These are phyloP conservation scores for Phytophthora europaea DNA, from an alignment of 352 stramenopile species.

Conservation along the genomic window DNA sequence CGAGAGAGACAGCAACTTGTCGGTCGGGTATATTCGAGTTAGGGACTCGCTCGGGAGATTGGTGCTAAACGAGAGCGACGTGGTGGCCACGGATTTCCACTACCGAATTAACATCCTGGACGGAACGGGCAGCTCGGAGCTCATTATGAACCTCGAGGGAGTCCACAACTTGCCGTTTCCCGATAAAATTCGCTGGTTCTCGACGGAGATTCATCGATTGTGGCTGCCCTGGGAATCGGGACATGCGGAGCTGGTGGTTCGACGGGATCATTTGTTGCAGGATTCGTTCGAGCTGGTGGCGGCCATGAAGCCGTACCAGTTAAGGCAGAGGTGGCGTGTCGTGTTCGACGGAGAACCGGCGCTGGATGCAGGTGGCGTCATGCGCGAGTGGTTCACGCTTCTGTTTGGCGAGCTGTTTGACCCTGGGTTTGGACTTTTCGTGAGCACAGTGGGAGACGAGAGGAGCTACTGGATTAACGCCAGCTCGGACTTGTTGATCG, in stretches of 20 bases:
- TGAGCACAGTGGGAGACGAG: slow-evolving; percentile 75
- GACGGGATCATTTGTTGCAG: slow-evolving; percentile 83
- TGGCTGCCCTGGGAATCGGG: slow-evolving; percentile 88
- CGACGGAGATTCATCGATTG: slow-evolving; percentile 82
- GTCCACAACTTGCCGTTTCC: slow-evolving; percentile 84
- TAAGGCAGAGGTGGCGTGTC: slow-evolving; percentile 86
- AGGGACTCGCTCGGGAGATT: slow-evolving; percentile 74
- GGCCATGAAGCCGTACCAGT: slow-evolving; percentile 83
- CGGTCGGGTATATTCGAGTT: slow-evolving; percentile 82
- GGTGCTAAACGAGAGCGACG: slow-evolving; percentile 86
- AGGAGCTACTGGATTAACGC: slow-evolving; percentile 90
- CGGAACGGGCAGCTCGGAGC: slow-evolving; percentile 68
- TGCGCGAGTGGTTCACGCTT: slow-evolving; percentile 93
- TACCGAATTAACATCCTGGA: slow-evolving; percentile 88
- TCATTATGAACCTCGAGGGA: slow-evolving; percentile 88
- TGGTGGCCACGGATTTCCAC: slow-evolving; percentile 82
- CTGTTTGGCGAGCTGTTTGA: slow-evolving; percentile 88
- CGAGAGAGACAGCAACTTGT: slow-evolving; percentile 72
- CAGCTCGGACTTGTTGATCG: slow-evolving; percentile 59
- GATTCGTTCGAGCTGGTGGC: slow-evolving; percentile 88
- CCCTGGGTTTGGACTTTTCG: slow-evolving; percentile 80
- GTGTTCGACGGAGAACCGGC: slow-evolving; percentile 89
- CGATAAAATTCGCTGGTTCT: slow-evolving; percentile 87
- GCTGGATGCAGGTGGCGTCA: slow-evolving; percentile 89
- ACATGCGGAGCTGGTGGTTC: slow-evolving; percentile 82